Conservation (phyloP, 495 filamentous ascomycete genomes). For the Aspergillus homomorphus region DNA sequence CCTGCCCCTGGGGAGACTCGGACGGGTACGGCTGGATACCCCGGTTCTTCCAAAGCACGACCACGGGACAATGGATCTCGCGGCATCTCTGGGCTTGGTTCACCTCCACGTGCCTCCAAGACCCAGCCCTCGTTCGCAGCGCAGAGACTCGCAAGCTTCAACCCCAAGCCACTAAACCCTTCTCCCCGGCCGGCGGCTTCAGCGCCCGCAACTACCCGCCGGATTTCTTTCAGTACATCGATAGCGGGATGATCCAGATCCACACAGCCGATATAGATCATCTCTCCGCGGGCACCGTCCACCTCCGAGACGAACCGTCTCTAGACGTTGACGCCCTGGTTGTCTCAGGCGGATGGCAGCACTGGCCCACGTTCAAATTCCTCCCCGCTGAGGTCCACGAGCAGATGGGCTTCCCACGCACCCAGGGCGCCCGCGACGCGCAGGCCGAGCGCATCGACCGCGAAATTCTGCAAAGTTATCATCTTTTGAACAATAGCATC, state of each 20-base stretch:
- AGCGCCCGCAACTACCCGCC: constrained; percentile 66
- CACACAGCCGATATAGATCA: constrained; percentile 58
- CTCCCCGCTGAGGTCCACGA: constrained; percentile 47
- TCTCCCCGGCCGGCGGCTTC: constrained; percentile 58
- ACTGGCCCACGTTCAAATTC: constrained; percentile 59
- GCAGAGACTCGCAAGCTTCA: constrained; percentile 59
- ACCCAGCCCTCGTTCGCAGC: not conserved
- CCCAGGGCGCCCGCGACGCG: constrained; percentile 11
- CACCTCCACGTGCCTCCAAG: constrained; percentile 46
- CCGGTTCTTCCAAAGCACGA: constrained; percentile 61
- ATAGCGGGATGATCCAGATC: constrained; percentile 55
- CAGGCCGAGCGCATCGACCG: constrained; percentile 48
- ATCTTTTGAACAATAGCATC: constrained; percentile 45
- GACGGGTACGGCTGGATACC: constrained; percentile 48
- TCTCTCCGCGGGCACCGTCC: constrained; percentile 45
- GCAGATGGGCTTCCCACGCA: constrained; percentile 36
- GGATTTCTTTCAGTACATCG: constrained; percentile 59
- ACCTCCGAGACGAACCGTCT: constrained; percentile 52
- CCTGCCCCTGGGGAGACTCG: constrained; percentile 55
- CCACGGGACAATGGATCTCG: constrained; percentile 61
- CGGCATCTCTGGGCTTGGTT: constrained; percentile 64
- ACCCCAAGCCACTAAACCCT: constrained; percentile 46
- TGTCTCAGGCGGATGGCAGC: constrained; percentile 66
- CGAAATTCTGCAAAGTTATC: constrained; percentile 64
- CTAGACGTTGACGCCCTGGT: constrained; percentile 59